These are phyloP conservation scores for Colletotrichum nymphaeae DNA, from an alignment of 2,329 filamentous ascomycete species.

Conservation along the genomic window DNA sequence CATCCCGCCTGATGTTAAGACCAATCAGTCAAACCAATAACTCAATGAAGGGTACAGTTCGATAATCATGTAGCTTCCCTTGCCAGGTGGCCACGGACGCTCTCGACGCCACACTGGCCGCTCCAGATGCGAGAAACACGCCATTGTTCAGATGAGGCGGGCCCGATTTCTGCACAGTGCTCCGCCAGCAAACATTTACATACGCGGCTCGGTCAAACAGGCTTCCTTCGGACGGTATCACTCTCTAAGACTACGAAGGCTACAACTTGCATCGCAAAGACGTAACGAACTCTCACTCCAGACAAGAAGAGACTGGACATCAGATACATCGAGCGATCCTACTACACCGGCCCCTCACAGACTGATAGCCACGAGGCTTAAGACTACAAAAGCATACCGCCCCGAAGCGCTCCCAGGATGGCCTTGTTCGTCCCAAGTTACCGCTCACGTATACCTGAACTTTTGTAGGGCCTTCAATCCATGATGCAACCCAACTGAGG, in stretches of 20 bases:
- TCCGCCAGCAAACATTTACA: constrained; percentile 11
- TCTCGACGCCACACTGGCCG: background rate
- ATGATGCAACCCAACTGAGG: too few relatives aligned
- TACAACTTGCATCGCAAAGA: background rate
- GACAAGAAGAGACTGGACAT: constrained; percentile 4
- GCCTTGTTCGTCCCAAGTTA: background rate
- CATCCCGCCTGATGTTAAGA: background rate
- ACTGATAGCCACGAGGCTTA: background rate
- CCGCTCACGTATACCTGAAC: background rate
- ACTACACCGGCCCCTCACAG: background rate
- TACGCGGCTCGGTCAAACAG: constrained; percentile 20
- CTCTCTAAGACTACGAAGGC: constrained; percentile 2
- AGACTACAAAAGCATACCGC: background rate
- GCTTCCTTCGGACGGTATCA: background rate
- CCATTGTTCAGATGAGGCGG: constrained; percentile 22
- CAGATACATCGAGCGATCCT: background rate
- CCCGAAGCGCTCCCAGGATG: background rate
- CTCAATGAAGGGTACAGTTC: background rate
- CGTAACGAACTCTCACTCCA: constrained; percentile 6
- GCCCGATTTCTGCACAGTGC: constrained; percentile 19
- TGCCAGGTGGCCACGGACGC: constrained; percentile 16
- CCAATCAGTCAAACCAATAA: background rate
- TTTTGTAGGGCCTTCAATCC: too few relatives aligned
- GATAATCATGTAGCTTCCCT: background rate
- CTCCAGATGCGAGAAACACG: constrained; percentile 12